Conservation (phyloP, 2,329 filamentous ascomycete genomes). For the Aaosphaeria pasadenensis region DNA sequence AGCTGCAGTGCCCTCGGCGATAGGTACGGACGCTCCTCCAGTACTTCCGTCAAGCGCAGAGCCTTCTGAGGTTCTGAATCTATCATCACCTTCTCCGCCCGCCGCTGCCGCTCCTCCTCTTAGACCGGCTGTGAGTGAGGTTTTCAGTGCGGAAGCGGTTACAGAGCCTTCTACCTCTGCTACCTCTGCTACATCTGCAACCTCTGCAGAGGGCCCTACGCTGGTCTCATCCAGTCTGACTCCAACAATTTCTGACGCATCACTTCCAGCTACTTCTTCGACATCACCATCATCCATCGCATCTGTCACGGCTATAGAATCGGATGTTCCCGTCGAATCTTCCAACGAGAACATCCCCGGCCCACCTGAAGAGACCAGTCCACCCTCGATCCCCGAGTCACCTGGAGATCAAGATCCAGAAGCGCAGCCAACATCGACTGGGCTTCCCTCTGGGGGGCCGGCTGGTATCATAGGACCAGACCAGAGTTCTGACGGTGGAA, state of each 20-base stretch:
- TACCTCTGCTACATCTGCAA: not conserved
- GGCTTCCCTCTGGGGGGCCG: constrained; percentile 17
- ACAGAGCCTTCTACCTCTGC: constrained; percentile 5
- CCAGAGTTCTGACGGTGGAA: constrained; percentile 12
- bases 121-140: too few species aligned
- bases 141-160: not conserved
- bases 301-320: not conserved
- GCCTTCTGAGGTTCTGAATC: not conserved
- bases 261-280: not conserved
- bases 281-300: constrained; percentile 4
- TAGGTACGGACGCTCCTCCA: constrained; percentile 30
- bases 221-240: not conserved
- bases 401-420: constrained; percentile 6
- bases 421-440: constrained; percentile 12
- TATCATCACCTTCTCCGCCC: constrained; percentile 15
- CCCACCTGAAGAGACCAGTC: constrained; percentile 9
- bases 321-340: constrained; percentile 10
- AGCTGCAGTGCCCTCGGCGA: constrained; percentile 24
- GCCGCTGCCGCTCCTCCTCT: not conserved
- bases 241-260: not conserved
- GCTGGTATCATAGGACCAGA: constrained; percentile 29
- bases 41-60: constrained; percentile 19
- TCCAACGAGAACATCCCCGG: constrained; percentile 6
- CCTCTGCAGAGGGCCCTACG: too few species aligned
- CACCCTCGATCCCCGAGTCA: constrained; percentile 4